Conservation (phyloP, 768 basidiomycete genomes). For the Gloeophyllum trabeum region DNA sequence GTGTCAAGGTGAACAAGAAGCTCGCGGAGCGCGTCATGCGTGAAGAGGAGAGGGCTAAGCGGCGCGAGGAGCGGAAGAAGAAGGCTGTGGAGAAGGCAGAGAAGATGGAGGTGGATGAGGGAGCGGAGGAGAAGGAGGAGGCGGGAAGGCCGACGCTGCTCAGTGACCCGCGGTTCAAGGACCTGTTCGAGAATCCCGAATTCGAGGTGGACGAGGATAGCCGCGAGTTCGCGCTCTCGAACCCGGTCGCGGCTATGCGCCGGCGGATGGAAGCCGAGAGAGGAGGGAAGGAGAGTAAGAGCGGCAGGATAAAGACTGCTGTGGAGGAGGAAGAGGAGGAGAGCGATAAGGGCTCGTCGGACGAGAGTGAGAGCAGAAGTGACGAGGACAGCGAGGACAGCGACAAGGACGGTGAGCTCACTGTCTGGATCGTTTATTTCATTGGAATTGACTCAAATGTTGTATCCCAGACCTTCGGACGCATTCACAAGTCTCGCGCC, state of each 20-base stretch:
- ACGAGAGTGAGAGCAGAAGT: constrained; percentile 23
- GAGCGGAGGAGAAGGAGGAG: constrained; percentile 15
- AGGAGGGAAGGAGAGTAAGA: constrained; percentile 8
- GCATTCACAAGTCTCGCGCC: constrained; percentile 26
- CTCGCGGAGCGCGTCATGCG: constrained; percentile 77
- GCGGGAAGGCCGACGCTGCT: constrained; percentile 40
- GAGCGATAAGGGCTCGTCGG: constrained; percentile 57
- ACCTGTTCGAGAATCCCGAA: constrained; percentile 83
- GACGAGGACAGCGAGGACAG: constrained; percentile 36
- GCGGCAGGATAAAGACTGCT: constrained; percentile 50
- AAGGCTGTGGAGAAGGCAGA: constrained; percentile 21
- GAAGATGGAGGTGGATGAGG: constrained; percentile 21
- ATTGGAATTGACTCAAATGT: not conserved
- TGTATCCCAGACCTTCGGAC: not conserved
- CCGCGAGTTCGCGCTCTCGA: constrained; percentile 85
- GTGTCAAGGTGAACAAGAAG: constrained; percentile 73
- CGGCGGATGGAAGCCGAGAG: constrained; percentile 4
- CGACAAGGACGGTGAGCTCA: constrained; percentile 12
- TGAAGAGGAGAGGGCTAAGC: constrained; percentile 50
- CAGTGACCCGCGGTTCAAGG: constrained; percentile 81
- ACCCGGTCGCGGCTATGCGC: constrained; percentile 49
- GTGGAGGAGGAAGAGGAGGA: constrained; percentile 88
- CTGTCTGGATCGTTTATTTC: not conserved
- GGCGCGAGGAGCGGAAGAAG: constrained; percentile 35
- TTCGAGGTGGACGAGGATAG: constrained; percentile 85